Evolutionary conservation across 805 yeast species (phyloP).

Genomic region (Candida boleticola): DNA sequence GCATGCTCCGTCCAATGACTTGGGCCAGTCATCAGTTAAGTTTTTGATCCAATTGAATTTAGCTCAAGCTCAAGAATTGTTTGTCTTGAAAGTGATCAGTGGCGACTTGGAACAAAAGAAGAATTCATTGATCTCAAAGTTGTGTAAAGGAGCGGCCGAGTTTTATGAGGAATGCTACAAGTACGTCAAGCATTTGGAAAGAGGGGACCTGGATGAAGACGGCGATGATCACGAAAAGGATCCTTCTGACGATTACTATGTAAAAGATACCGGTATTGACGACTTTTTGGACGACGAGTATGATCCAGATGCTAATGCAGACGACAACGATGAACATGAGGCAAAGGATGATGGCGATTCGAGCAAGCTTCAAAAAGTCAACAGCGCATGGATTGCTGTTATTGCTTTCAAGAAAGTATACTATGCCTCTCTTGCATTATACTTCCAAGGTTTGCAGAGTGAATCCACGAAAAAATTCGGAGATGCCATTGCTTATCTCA

Average conservation of each 20-base stretch:
- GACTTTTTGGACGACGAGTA: slow-evolving; percentile 17
- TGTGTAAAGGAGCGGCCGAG: slow-evolving; percentile 61
- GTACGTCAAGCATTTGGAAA: slow-evolving; percentile 30
- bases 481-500: slow-evolving; percentile 65
- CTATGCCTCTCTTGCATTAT: slow-evolving; percentile 59
- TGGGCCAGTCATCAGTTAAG: slow-evolving; percentile 63
- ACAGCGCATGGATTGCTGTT: slow-evolving; percentile 49
- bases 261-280: slow-evolving; percentile 12
- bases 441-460: slow-evolving; percentile 54
- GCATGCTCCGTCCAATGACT: slow-evolving; percentile 84
- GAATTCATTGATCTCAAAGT: slow-evolving; percentile 69
- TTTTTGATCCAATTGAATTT: slow-evolving; percentile 65
- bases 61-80: slow-evolving; percentile 89
- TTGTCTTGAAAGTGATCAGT: slow-evolving; percentile 58
- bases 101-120: slow-evolving; percentile 51
- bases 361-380: slow-evolving; percentile 26
- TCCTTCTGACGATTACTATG: slow-evolving; percentile 27
- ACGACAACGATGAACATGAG: slow-evolving; percentile 11
- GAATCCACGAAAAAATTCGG: slow-evolving; percentile 66
- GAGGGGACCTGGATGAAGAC: slow-evolving; percentile 19
- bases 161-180: slow-evolving; percentile 54
- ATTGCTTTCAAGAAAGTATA: slow-evolving; percentile 52
- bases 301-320: slow-evolving; percentile 21
- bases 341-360: slow-evolving; percentile 8
- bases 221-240: slow-evolving; percentile 26